A percentile compares a stretch with the other conserved stretches of the same genome.
Evolutionary conservation across 2,329 filamentous ascomycete species (phyloP).

Genomic region (Arthrobotrys megalospora): DNA sequence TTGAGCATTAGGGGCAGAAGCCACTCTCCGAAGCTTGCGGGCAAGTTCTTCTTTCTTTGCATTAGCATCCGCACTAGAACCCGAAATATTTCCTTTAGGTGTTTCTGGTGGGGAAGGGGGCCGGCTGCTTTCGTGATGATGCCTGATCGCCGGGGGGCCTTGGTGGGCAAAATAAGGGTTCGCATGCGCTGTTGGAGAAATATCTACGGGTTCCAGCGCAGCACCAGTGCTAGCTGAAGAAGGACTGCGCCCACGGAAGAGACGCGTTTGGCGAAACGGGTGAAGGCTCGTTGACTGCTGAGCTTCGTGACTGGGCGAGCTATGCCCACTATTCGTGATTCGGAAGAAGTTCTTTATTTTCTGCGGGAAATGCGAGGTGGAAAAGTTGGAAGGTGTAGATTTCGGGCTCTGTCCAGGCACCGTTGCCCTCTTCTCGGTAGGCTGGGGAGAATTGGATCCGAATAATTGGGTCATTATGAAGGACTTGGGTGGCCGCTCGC

Average conservation of each 20-base stretch:
- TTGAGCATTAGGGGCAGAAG: constrained; percentile 96
- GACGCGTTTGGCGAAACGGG: constrained; percentile 63
- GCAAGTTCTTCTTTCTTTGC: constrained; percentile 94
- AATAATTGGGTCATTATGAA: constrained; percentile 54
- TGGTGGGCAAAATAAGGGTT: constrained; percentile 99
- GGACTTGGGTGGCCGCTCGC: background rate
- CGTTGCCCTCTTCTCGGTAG: constrained; percentile 42
- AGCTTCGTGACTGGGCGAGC: constrained; percentile 64
- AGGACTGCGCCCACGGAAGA: constrained; percentile 64
- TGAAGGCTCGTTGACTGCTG: constrained; percentile 57
- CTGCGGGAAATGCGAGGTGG: constrained; percentile 74
- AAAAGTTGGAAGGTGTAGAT: constrained; percentile 51
- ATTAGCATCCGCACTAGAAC: constrained; percentile 70
- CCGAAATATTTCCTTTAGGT: constrained; percentile 71
- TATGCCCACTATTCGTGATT: constrained; percentile 71
- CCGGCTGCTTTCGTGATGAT: constrained; percentile 94
- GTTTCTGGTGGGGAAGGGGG: constrained; percentile 94
- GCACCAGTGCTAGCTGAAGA: constrained; percentile 63
- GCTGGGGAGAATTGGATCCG: constrained; percentile 49
- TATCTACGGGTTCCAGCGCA: constrained; percentile 62
- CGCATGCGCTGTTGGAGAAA: constrained; percentile 83
- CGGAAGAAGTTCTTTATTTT: constrained; percentile 81
- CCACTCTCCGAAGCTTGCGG: constrained; percentile 90
- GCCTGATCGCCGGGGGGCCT: constrained; percentile 90
- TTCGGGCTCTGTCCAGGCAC: constrained; percentile 35